These are phyloP conservation scores for Periconia macrospinosa DNA, from an alignment of 2,329 filamentous ascomycete species.

Conservation along the genomic window DNA sequence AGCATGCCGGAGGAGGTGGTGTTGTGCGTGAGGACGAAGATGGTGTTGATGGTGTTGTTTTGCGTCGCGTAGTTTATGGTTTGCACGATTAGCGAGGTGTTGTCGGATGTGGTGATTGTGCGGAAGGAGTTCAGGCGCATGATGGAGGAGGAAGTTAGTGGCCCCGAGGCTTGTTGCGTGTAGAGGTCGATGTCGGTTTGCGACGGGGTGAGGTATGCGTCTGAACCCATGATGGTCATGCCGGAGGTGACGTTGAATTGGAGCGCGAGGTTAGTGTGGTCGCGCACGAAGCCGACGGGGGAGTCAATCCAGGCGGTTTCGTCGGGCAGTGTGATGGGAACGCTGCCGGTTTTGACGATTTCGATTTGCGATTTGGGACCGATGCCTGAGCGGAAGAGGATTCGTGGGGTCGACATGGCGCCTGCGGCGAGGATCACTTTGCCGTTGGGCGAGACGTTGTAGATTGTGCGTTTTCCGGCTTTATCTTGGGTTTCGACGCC, in stretches of 20 bases:
- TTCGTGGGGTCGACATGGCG: slow-evolving; percentile 23
- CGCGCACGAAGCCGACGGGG: slow-evolving; percentile 31
- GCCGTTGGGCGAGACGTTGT: slow-evolving; percentile 19
- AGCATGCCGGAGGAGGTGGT: slow-evolving; percentile 20
- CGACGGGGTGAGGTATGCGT: slow-evolving; percentile 14
- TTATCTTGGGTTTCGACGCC: slow-evolving; percentile 21
- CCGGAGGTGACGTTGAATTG: slow-evolving; percentile 13
- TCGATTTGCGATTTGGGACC: slow-evolving; percentile 26
- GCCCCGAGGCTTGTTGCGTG: slow-evolving; percentile 29
- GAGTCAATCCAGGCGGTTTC: slow-evolving; percentile 23
- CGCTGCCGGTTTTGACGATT: slow-evolving; percentile 17
- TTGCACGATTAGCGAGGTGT: slow-evolving; percentile 30
- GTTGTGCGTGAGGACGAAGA: slow-evolving; percentile 19
- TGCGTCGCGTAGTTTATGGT: slow-evolving; percentile 44
- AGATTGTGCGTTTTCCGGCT: slow-evolving; percentile 13
- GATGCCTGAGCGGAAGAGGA: slow-evolving; percentile 30
- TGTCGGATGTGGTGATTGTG: slow-evolving; percentile 40
- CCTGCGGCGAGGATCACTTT: slow-evolving; percentile 30
- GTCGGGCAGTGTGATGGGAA: slow-evolving; percentile 15
- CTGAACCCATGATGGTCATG: slow-evolving; percentile 11
- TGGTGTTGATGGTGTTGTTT: slow-evolving; percentile 17
- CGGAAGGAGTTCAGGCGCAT: slow-evolving; percentile 51
- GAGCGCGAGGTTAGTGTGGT: slow-evolving; percentile 19
- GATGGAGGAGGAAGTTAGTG: slow-evolving; percentile 42
- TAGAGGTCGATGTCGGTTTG: slow-evolving; percentile 16